Conservation (phyloP, 2,329 filamentous ascomycete species). For the Coniochaeta hoffmannii region DNA sequence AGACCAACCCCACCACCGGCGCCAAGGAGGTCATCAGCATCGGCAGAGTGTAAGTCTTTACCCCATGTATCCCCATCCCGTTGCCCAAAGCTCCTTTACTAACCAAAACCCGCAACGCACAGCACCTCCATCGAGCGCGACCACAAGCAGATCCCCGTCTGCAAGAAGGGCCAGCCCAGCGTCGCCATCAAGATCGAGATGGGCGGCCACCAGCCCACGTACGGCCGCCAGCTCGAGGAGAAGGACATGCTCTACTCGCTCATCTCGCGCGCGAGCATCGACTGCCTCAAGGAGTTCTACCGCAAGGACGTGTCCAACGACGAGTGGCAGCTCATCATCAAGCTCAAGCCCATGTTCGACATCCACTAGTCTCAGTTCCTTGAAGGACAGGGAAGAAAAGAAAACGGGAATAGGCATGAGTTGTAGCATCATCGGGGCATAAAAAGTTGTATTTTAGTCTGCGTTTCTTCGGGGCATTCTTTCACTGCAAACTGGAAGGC, state of each 20-base stretch:
- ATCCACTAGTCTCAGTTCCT: conserved; percentile 50
- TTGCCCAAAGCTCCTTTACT: neutral
- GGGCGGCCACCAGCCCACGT: conserved; percentile 84
- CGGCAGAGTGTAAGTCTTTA: conserved; percentile 78
- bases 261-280: conserved; percentile 82
- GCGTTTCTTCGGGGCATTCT: neutral
- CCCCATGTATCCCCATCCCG: neutral
- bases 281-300: conserved; percentile 95
- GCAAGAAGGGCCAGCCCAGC: conserved; percentile 95
- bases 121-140: conserved; percentile 96
- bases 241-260: conserved; percentile 79
- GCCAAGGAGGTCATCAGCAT: conserved; percentile 77
- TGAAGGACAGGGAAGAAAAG: neutral
- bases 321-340: conserved; percentile 91
- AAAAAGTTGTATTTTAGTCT: conserved; percentile 1
- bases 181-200: conserved; percentile 97
- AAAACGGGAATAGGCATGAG: neutral
- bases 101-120: conserved; percentile 2
- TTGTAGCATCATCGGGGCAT: neutral
- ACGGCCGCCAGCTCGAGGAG: conserved; percentile 93
- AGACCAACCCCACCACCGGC: conserved; percentile 69
- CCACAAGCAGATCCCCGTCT: conserved; percentile 86
- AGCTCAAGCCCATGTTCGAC: conserved; percentile 92
- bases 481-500: neutral
- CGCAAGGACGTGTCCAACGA: conserved; percentile 79